phyloP scores from a whole-genome alignment of 1,284 basidiomycete genomes.

The Irpex sp. region DNA sequence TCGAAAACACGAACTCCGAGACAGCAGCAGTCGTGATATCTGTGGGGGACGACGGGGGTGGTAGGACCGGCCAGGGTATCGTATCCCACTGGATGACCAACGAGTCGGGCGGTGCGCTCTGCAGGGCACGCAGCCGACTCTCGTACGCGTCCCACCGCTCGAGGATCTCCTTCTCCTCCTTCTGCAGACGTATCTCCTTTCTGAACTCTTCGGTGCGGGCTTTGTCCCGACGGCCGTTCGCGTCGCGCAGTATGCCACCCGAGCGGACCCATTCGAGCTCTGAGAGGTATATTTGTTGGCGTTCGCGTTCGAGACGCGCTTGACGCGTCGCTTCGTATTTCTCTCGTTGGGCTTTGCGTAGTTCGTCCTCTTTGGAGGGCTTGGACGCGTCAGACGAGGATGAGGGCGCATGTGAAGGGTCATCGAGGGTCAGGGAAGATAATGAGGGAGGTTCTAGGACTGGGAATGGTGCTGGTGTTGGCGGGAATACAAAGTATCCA shows the following conservation, averaged over 20 bases:
- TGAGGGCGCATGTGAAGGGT: not conserved
- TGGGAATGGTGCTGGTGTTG: not conserved
- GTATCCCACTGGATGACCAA: constrained; percentile 36
- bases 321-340: constrained; percentile 18
- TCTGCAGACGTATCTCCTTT: constrained; percentile 38
- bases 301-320: constrained; percentile 27
- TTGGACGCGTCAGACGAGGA: not conserved
- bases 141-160: constrained; percentile 51
- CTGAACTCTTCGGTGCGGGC: constrained; percentile 42
- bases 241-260: constrained; percentile 52
- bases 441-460: not conserved
- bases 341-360: not conserved
- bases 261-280: constrained; percentile 59
- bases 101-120: constrained; percentile 16
- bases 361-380: not conserved
- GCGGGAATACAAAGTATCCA: not conserved
- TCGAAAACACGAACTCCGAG: constrained; percentile 51
- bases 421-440: no score
- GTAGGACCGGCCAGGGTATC: constrained; percentile 58
- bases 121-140: constrained; percentile 38
- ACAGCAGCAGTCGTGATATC: constrained; percentile 43
- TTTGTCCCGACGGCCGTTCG: constrained; percentile 44
- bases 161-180: constrained; percentile 33
- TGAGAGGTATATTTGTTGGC: constrained; percentile 31
- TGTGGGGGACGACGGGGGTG: constrained; percentile 22